A percentile compares a stretch with the other conserved stretches of the same genome.
Conservation (phyloP, 2,329 filamentous ascomycete genomes). For the Cyphellophora europaea region DNA sequence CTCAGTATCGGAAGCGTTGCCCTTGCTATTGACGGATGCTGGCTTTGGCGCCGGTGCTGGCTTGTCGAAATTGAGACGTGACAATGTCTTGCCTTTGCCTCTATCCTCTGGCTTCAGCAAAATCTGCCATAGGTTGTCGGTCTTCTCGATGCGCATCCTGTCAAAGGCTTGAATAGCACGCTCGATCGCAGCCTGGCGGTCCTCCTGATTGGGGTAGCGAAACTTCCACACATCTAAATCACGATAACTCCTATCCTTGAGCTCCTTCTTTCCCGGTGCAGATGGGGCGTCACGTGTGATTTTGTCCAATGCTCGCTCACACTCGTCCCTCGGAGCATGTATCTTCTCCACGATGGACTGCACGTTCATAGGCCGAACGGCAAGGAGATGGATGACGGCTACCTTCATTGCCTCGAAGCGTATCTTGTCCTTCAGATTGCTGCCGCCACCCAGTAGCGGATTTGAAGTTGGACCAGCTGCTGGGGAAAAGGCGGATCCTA, state of each 20-base stretch:
- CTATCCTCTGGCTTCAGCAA: slow-evolving; percentile 52
- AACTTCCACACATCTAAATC: slow-evolving; percentile 56
- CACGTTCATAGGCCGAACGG: slow-evolving; percentile 38
- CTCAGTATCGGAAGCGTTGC: slow-evolving; percentile 13
- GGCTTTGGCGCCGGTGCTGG: slow-evolving; percentile 11
- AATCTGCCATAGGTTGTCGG: slow-evolving; percentile 54
- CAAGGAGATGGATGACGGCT: slow-evolving; percentile 44
- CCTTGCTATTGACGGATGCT: slow-evolving; percentile 11
- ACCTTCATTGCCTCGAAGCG: slow-evolving; percentile 35
- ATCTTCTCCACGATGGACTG: slow-evolving; percentile 39
- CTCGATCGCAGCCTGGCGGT: slow-evolving; percentile 51
- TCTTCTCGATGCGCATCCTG: slow-evolving; percentile 48
- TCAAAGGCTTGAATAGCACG: slow-evolving; percentile 56
- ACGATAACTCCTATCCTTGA: slow-evolving; percentile 50
- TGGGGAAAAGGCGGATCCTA: slow-evolving; percentile 26
- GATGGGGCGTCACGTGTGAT: slow-evolving; percentile 42
- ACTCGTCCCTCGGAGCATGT: slow-evolving; percentile 39
- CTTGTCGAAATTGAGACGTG: slow-evolving; percentile 43
- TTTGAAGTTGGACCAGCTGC: slow-evolving; percentile 34
- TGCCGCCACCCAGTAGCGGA: slow-evolving; percentile 21
- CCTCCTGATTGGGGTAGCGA: slow-evolving; percentile 44
- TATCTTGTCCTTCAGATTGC: slow-evolving; percentile 18
- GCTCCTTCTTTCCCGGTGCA: slow-evolving; percentile 38
- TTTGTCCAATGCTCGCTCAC: slow-evolving; percentile 39
- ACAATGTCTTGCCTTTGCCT: slow-evolving; percentile 52